Base-by-base conservation (phyloP, 1,139 yeast species). In the Suhomyces yuchorum region DNA sequence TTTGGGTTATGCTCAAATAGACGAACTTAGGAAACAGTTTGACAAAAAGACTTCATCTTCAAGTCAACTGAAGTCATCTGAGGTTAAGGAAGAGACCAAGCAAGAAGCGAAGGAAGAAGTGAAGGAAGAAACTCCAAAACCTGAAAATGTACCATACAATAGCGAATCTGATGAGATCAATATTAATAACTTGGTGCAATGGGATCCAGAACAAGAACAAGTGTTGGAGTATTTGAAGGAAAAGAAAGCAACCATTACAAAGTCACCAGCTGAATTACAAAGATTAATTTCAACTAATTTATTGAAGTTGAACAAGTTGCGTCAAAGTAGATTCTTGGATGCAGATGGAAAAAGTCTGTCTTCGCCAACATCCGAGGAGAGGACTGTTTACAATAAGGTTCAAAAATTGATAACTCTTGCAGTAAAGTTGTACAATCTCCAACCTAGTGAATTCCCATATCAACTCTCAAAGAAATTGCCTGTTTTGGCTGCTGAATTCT, bases 401-500 rank as follows among this genome's bases (percentile, higher is more conserved):
- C 73, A 56, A 40, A 68, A 65, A 49, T 60, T 73, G 41, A 57
- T 74, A 23, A 51, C 67, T 3, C 52, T 73, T 37, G 63, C 71
- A 17, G 61, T 75, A 18, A 61, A 65, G n/a, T 51, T 58, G 23
- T 50, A 66, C 52, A 61, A 67, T 18, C 51, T 71, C 8, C 50
- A 56, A 5, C 68, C 71, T 8, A 57, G 58, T 15, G 60, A 61
- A 17, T 58, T 79, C 32, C 68, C 78, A 11, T 53, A 65, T 35
- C 60, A 63, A 39, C 63, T 73, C 46, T 73, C 77, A 54, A 63
- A 71, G 42, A 75, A 67, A 47, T 59, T 91, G 39, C 96, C 97
- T 0, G 86, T 87, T 1, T 73, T 87, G 49, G 82, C 84, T 60
- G 80, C 85, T 17, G 89, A 86, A 56, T 91, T 87, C 59, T 73